A percentile compares a stretch with the other conserved stretches of the same genome.
These are phyloP conservation scores for Tremellales sp. DNA, from an alignment of 1,284 basidiomycete genomes.

Conservation along the genomic window DNA sequence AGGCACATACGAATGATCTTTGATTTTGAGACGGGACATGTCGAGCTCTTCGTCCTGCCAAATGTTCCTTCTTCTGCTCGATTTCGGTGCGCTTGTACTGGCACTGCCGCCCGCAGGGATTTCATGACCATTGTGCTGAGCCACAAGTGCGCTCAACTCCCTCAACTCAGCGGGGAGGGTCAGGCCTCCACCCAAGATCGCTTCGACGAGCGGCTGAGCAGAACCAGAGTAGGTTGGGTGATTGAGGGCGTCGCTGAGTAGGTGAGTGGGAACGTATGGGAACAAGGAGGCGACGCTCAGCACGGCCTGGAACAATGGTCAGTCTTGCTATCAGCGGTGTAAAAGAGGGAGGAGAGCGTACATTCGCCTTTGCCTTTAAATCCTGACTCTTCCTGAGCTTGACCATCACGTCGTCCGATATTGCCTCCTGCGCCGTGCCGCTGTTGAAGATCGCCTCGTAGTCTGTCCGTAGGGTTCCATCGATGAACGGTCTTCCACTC, in stretches of 20 bases:
- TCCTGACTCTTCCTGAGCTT: conserved; percentile 7
- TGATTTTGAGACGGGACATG: conserved; percentile 56
- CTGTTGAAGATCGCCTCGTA: conserved; percentile 13
- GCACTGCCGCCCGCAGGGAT: neutral
- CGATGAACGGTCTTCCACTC: conserved; percentile 5
- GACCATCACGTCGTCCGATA: conserved; percentile 5
- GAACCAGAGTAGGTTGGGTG: conserved; percentile 31
- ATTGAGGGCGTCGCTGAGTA: conserved; percentile 39
- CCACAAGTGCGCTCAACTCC: conserved; percentile 20
- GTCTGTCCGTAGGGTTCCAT: conserved; percentile 15
- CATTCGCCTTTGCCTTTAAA: too few relatives aligned
- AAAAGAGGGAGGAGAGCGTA: too few relatives aligned
- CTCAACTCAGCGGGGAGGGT: conserved; percentile 35
- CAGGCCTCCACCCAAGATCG: conserved; percentile 34
- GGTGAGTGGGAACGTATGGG: conserved; percentile 35
- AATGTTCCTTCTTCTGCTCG: conserved; percentile 60
- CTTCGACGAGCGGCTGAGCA: conserved; percentile 40
- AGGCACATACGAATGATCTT: conserved; percentile 43
- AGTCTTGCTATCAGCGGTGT: neutral
- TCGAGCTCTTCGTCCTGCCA: conserved; percentile 63
- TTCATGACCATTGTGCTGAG: neutral
- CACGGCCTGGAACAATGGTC: neutral
- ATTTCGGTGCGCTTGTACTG: conserved; percentile 23
- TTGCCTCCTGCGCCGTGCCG: too few relatives aligned
- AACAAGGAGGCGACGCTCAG: conserved; percentile 30